Conservation (phyloP, 2,329 filamentous ascomycete species). For the Blastomyces percursus region DNA sequence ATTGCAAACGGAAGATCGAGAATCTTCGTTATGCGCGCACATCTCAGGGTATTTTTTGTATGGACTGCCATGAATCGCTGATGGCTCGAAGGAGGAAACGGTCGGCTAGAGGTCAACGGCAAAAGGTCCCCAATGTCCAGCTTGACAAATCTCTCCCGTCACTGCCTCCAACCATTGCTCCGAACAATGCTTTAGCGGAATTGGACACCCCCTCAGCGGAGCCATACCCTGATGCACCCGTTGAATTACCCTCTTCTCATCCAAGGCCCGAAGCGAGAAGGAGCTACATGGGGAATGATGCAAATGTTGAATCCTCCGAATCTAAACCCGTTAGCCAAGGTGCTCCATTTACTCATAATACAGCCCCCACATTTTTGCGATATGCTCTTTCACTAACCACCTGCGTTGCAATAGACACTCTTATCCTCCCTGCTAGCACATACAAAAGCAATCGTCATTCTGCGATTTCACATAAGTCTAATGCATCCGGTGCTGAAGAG, state of each 20-base stretch:
- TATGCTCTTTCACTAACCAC: constrained; percentile 1
- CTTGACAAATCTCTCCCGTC: constrained; percentile 90
- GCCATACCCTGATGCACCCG: constrained; percentile 38
- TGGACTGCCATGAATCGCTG: constrained; percentile 94
- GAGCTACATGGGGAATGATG: constrained; percentile 19
- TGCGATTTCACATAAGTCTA: constrained; percentile 46
- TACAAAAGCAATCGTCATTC: constrained; percentile 73
- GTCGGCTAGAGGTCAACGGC: constrained; percentile 28
- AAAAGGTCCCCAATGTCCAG: constrained; percentile 41
- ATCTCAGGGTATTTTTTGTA: constrained; percentile 97
- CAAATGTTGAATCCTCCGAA: constrained; percentile 18
- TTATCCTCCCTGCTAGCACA: constrained; percentile 61
- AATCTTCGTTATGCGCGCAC: constrained; percentile 95
- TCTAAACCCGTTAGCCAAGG: constrained; percentile 24
- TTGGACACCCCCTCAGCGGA: constrained; percentile 47
- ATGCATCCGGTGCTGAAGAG: constrained; percentile 51
- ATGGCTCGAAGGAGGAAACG: constrained; percentile 83
- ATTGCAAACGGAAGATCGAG: constrained; percentile 98
- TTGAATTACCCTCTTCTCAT: constrained; percentile 44
- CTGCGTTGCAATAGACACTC: constrained; percentile 38
- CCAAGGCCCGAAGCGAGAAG: constrained; percentile 15
- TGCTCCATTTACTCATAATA: constrained; percentile 12
- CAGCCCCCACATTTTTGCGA: constrained; percentile 1
- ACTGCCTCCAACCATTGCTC: constrained; percentile 65
- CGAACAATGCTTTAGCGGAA: constrained; percentile 51